Evolutionary conservation across 345 rosid genomes (phyloP), one percentile per base, ranked within the genome.

Genomic region (Linum usitatissimum): DNA sequence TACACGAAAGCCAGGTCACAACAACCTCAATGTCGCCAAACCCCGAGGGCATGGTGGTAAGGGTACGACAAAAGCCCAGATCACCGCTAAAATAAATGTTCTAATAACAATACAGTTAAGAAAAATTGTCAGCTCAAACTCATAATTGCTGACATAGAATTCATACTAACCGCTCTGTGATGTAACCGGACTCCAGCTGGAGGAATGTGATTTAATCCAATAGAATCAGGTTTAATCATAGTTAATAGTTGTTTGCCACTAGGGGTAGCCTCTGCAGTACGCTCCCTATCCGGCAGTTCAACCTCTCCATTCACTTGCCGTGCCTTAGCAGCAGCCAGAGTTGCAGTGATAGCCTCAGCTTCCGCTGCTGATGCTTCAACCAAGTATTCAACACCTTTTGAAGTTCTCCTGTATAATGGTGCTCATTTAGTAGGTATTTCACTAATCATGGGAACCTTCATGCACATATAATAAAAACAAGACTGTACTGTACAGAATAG

Each of bases 341-440:
- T 83, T 61, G 97, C 97, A 81, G 81, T 82, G 64, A 93, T 93
- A 65, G 99, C 99, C 77, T 90, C 97, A 51, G 99, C 99, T 83
- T 93, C 99, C 13, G 88, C 99, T 34, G 99, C 99, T 30, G 99
- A 85, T 68, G 97, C 96, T 76, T 93, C 90, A 71, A 93, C 99
- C 66, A 93, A 81, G 77, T 85, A 90, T 72, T 93, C 97, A 53
- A 93, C 97, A 30, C 94, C 97, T 80, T 90, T 93, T 77, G 71
- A 84, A 61, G 75, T 72, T 78, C 99, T 88, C 84, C 99, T 93
- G 82, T 56, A 59, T 21, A 70, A 9, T 30, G 49, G 69, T 64
- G 55, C 67, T 59, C 9, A 71, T 60, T 63, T 49, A 70, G 19
- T n/a, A 71, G 21, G 45, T 67, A 61, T 20, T 67, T 23, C 9